Conservation (phyloP, 2,329 filamentous ascomycete genomes). For the Ascocoryne sarcoides region DNA sequence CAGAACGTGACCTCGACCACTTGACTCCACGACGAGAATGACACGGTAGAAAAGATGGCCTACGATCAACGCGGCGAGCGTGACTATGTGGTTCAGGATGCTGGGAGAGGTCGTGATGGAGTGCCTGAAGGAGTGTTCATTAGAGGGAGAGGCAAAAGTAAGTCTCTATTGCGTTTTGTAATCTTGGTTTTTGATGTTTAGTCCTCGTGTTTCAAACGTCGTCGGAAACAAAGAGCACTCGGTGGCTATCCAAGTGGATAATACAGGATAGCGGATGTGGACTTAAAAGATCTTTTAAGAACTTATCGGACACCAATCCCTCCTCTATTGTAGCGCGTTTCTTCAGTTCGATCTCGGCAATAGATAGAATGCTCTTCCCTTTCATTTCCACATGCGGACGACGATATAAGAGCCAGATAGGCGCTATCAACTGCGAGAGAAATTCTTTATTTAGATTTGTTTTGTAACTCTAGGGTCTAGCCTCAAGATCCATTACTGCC, state of each 20-base stretch:
- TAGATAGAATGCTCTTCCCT: too few relatives aligned
- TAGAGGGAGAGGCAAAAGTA: slow-evolving; percentile 27
- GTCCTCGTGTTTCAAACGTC: neutral
- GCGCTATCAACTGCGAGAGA: too few relatives aligned
- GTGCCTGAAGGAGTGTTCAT: slow-evolving; percentile 19
- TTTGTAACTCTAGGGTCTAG: too few relatives aligned
- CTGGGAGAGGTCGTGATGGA: slow-evolving; percentile 15
- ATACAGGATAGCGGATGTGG: neutral
- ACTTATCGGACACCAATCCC: neutral
- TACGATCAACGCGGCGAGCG: slow-evolving; percentile 29
- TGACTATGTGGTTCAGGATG: slow-evolving; percentile 25
- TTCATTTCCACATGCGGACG: too few relatives aligned
- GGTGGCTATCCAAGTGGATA: too few relatives aligned
- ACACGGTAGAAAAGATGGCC: slow-evolving; percentile 22
- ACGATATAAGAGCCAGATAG: too few relatives aligned
- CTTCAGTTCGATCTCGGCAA: too few relatives aligned
- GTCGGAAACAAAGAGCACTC: neutral
- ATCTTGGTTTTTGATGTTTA: slow-evolving; percentile 1
- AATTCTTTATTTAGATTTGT: too few relatives aligned
- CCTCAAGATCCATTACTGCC: too few relatives aligned
- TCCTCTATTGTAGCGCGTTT: neutral
- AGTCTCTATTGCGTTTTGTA: slow-evolving; percentile 13
- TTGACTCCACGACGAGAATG: slow-evolving; percentile 17
- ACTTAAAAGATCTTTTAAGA: neutral
- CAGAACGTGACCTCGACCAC: slow-evolving; percentile 14